Conservation (phyloP, 1,139 yeast species). For the Debaryomycetaceae sp. region DNA sequence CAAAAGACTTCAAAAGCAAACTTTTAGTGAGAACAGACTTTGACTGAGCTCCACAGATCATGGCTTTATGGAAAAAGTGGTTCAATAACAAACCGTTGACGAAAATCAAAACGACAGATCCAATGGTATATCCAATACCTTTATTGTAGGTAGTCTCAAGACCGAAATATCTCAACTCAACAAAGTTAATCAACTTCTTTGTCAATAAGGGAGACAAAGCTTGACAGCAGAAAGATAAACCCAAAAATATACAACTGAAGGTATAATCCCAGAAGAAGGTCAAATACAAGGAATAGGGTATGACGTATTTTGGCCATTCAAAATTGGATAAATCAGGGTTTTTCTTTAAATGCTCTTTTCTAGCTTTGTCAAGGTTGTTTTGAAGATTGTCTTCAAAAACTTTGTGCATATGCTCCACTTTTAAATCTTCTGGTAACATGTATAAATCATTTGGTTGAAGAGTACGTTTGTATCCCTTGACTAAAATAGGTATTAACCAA, state of each 20-base stretch:
- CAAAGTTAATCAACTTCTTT: slow-evolving; percentile 38
- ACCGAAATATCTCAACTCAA: slow-evolving; percentile 35
- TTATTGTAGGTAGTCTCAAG: slow-evolving; percentile 29
- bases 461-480: slow-evolving; percentile 43
- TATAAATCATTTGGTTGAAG: slow-evolving; percentile 40
- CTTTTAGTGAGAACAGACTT: slow-evolving; percentile 42
- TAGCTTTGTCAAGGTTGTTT: slow-evolving; percentile 18
- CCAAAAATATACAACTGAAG: slow-evolving; percentile 32
- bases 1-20: slow-evolving; percentile 38
- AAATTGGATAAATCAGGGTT: slow-evolving; percentile 23
- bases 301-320: slow-evolving; percentile 34
- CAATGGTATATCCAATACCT: slow-evolving; percentile 43
- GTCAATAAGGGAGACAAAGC: slow-evolving; percentile 43
- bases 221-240: slow-evolving; percentile 36
- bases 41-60: slow-evolving; percentile 47
- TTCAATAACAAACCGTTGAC: slow-evolving; percentile 41
- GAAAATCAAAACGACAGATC: slow-evolving; percentile 38
- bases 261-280: slow-evolving; percentile 40
- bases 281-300: slow-evolving; percentile 35
- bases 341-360: slow-evolving; percentile 20
- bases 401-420: slow-evolving; percentile 39
- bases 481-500: slow-evolving; percentile 42
- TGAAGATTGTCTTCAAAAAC: slow-evolving; percentile 26
- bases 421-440: slow-evolving; percentile 34
- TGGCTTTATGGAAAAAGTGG: slow-evolving; percentile 44